phyloP scores from a whole-genome alignment of 1,139 yeast species.

The Candida pseudoviswanathii region DNA sequence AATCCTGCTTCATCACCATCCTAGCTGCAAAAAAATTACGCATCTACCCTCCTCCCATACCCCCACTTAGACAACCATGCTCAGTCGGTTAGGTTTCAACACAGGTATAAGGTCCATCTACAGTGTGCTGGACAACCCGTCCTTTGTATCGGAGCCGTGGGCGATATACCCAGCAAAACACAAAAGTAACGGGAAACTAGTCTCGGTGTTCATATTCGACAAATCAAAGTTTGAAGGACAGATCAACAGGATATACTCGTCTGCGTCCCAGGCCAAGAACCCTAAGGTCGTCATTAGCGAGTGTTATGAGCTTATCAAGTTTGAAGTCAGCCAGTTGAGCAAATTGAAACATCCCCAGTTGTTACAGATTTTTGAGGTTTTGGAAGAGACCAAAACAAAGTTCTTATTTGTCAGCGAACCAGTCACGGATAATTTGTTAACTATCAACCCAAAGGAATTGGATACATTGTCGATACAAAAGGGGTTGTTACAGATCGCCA shows the following conservation, averaged over 20 bases:
- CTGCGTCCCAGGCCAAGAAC: slow-evolving; percentile 37
- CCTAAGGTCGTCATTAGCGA: slow-evolving; percentile 42
- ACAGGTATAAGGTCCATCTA: slow-evolving; percentile 76
- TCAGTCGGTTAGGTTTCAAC: slow-evolving; percentile 41
- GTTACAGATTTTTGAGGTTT: slow-evolving; percentile 77
- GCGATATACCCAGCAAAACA: slow-evolving; percentile 79
- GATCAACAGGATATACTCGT: slow-evolving; percentile 54
- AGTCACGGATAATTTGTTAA: slow-evolving; percentile 60
- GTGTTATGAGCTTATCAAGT: slow-evolving; percentile 42
- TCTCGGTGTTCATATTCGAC: slow-evolving; percentile 86
- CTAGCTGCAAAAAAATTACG: background rate
- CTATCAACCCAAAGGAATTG: slow-evolving; percentile 42
- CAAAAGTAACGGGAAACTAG: slow-evolving; percentile 56
- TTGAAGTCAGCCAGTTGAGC: slow-evolving; percentile 68
- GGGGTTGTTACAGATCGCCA: slow-evolving; percentile 78
- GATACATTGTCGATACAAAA: slow-evolving; percentile 81
- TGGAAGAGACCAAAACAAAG: slow-evolving; percentile 82
- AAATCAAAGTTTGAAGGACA: slow-evolving; percentile 71
- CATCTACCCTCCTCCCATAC: background rate
- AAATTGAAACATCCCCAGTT: slow-evolving; percentile 88
- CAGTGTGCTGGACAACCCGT: slow-evolving; percentile 70
- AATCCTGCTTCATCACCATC: background rate
- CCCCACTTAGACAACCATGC: slow-evolving; percentile 7
- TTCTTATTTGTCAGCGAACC: slow-evolving; percentile 85
- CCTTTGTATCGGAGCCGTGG: slow-evolving; percentile 86